Percentiles rank a stretch among this genome's conserved stretches.
These are phyloP conservation scores for Hypoxylon sp. DNA, from an alignment of 2,329 filamentous ascomycete species.

Conservation along the genomic window DNA sequence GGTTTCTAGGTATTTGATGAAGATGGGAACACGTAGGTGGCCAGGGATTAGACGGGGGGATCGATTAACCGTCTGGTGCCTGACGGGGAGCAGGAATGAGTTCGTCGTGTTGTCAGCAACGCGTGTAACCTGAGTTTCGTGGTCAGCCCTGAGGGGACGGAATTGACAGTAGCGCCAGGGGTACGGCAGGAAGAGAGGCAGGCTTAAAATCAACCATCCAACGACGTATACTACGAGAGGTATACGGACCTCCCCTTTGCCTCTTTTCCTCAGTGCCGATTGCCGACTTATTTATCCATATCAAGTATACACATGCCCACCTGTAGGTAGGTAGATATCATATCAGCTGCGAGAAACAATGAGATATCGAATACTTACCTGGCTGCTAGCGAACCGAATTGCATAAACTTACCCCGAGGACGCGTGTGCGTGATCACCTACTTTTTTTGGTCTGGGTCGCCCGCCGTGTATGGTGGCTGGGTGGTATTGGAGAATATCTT, in stretches of 20 bases:
- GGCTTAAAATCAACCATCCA: slow-evolving; percentile 10
- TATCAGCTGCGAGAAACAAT: background rate
- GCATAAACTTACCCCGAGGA: background rate
- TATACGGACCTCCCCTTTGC: slow-evolving; percentile 1
- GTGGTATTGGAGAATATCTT: background rate
- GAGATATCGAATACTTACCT: too few relatives aligned
- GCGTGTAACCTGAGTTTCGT: slow-evolving; percentile 23
- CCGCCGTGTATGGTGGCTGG: too few relatives aligned
- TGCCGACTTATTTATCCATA: background rate
- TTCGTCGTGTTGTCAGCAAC: slow-evolving; percentile 27
- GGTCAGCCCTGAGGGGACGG: slow-evolving; percentile 29
- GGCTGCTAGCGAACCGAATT: background rate
- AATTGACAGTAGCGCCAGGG: slow-evolving; percentile 22
- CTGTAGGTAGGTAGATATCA: too few relatives aligned
- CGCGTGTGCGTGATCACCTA: background rate
- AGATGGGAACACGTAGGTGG: slow-evolving; percentile 34
- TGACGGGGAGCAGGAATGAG: slow-evolving; percentile 15
- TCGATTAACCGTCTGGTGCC: slow-evolving; percentile 37
- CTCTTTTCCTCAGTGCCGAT: slow-evolving; percentile 2
- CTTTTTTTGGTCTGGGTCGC: background rate
- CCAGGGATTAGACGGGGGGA: slow-evolving; percentile 26
- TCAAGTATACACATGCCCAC: too few relatives aligned
- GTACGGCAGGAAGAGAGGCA: slow-evolving; percentile 20
- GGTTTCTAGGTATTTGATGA: slow-evolving; percentile 51
- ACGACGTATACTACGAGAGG: slow-evolving; percentile 2